These are phyloP conservation scores for Closterium sp. DNA, from an alignment of 139 green algal genomes.

Conservation along the genomic window DNA sequence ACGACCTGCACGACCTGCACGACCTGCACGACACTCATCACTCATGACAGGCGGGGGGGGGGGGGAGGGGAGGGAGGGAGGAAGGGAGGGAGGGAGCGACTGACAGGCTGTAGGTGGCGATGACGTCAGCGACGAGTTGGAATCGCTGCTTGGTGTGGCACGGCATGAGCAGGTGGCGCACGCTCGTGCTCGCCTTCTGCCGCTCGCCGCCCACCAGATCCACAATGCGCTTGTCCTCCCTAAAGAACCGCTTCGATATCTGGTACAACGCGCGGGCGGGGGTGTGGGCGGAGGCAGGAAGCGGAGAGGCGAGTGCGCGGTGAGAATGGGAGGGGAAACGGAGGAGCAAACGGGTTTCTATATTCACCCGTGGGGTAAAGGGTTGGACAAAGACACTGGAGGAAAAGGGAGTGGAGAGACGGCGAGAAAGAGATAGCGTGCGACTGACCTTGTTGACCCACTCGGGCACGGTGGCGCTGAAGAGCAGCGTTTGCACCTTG, in stretches of 20 bases:
- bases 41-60: not conserved
- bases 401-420: not conserved
- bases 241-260: slow-evolving; percentile 83
- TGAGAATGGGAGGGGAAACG: not conserved
- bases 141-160: slow-evolving; percentile 77
- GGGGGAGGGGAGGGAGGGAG: not conserved
- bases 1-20: no score
- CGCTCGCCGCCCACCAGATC: slow-evolving; percentile 89
- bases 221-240: slow-evolving; percentile 66
- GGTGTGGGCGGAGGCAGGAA: not conserved
- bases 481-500: slow-evolving; percentile 94
- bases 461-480: slow-evolving; percentile 89
- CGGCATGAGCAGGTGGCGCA: slow-evolving; percentile 82
- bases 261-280: slow-evolving; percentile 1
- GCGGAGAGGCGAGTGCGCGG: not conserved
- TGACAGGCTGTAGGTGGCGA: slow-evolving; percentile 50
- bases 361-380: no score
- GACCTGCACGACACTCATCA: no score
- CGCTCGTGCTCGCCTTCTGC: slow-evolving; percentile 75
- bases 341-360: not conserved
- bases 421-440: not conserved
- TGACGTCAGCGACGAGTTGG: slow-evolving; percentile 51
- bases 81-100: not conserved
- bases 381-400: no score
- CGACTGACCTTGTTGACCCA: slow-evolving; percentile 80